phyloP scores from a whole-genome alignment of 2,329 filamentous ascomycete genomes.

The Paecilomyces sp. region DNA sequence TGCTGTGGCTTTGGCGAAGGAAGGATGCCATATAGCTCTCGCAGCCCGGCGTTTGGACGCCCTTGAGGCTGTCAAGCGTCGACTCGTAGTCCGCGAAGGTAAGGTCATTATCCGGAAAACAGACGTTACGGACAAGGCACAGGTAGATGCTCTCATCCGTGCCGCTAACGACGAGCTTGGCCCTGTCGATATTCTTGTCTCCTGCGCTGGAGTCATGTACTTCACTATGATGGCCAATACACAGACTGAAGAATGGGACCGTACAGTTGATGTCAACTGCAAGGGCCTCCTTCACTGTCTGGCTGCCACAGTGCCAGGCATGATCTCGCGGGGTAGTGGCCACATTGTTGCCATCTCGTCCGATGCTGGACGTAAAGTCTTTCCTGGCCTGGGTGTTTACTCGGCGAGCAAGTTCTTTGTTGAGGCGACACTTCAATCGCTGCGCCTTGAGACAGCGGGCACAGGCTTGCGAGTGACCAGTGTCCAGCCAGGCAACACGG shows the following conservation, averaged over 20 bases:
- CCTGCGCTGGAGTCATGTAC: slow-evolving; percentile 80
- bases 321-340: slow-evolving; percentile 62
- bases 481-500: slow-evolving; percentile 70
- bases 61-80: slow-evolving; percentile 59
- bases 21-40: slow-evolving; percentile 66
- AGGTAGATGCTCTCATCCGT: slow-evolving; percentile 61
- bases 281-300: slow-evolving; percentile 72
- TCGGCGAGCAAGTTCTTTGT: slow-evolving; percentile 81
- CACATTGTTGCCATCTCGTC: slow-evolving; percentile 78
- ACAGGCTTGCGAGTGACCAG: slow-evolving; percentile 65
- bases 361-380: slow-evolving; percentile 73
- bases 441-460: slow-evolving; percentile 70
- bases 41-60: slow-evolving; percentile 64
- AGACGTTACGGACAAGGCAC: slow-evolving; percentile 60
- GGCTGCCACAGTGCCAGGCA: slow-evolving; percentile 60
- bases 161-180: slow-evolving; percentile 57
- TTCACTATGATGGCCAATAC: slow-evolving; percentile 79
- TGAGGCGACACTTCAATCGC: slow-evolving; percentile 67
- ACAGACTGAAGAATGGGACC: slow-evolving; percentile 69
- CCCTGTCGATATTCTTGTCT: slow-evolving; percentile 69
- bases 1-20: slow-evolving; percentile 58
- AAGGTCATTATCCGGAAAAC: slow-evolving; percentile 64
- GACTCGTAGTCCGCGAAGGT: slow-evolving; percentile 50
- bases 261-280: slow-evolving; percentile 79
- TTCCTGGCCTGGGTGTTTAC: slow-evolving; percentile 75